Base-by-base conservation (phyloP, 345 rosid species). In the Dipteronia dyeriana region DNA sequence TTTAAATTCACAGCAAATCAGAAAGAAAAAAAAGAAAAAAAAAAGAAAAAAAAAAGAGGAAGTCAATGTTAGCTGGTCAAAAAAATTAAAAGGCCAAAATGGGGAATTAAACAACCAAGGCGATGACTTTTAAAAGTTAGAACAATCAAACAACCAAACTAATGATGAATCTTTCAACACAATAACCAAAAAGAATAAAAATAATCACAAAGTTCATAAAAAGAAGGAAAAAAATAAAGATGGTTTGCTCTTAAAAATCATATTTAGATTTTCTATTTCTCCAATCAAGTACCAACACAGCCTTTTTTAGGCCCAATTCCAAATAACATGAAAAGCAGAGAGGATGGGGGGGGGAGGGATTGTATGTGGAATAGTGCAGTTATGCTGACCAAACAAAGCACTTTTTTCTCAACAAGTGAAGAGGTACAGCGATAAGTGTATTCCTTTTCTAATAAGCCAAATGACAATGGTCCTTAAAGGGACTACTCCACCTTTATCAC, bases 321-420 rank as follows among this genome's bases (percentile, higher is more conserved):
- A 80, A 74, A 74, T 23, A 73, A 26, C 85, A 78, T 86, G 67
- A 87, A 88, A 87, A 88, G 92, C 62, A 78, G 87, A 71, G 83
- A 79, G 83, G 20, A 31, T 51, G 38, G 38, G 26, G 26, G 26
- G 26, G 34, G 34, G 38, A 6, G 38, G 7, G 38, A 5, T 34
- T 68, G 51, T 61, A 26, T 79, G 80, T 71, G 68, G 72, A 70
- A 79, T 49, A 78, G 79, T 74, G 83, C 75, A 84, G 81, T 75
- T 77, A 82, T 76, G 94, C 87, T 87, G 90, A 87, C 82, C 85
- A 82, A 84, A 80, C 84, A 87, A 84, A 83, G 81, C 94, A 88
- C 90, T 87, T 87, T 82, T 74, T 74, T 83, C 66, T 13, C 66
- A 39, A 63, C 82, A 79, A 78, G 84, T 72, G 73, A 74, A 74